Base-by-base conservation (phyloP, 1,284 basidiomycete species). In the Neonothopanus nambi region DNA sequence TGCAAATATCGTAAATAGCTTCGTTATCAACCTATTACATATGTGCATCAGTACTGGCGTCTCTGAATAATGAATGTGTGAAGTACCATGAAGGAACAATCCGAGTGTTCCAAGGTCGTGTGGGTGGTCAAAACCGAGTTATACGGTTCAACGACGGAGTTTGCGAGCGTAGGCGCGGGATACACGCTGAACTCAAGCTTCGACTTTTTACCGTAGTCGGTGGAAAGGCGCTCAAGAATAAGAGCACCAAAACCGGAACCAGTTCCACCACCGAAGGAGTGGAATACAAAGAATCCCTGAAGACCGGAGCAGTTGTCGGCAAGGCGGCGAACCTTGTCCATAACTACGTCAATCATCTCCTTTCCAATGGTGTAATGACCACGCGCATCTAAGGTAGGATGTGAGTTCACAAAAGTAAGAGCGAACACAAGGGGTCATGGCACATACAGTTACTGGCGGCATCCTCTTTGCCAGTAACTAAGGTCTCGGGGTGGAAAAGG, bases 241-340 rank as follows among this genome's bases (percentile, higher is more conserved):
- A 99, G 87, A 57, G 96, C 95, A 72, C 97, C 96, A 70, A 99
- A 96, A 73, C 97, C 97, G 57, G 97, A 99, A 65, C 97, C 97
- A 66, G 96, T 99, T 76, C 97, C 97, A 75, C 97, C 97, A 72
- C 97, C 97, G 71, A 98, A 98, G 48, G 97, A 99, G 81, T 99
- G 97, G 90, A 99, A 99, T 67, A 98, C 94, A 69, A 99, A 99
- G 86, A 99, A 99, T 66, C 97, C 97, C 77, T 99, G 97, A 41
- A 99, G 88, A 69, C 97, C 97, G 59, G 85, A 86, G 78, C 96
- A 98, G 79, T 98, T 97, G 77, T 99, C 97, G 57, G 96, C 89
- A 60, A 99, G 84, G 66, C 93, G 90, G 71, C 97, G 91, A 66
- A 98, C 83, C 70, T 94, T 95, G 79, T 99, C 97, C 84, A 98